Evolutionary conservation across 352 stramenopile species (phyloP).

Genomic region (Globisporangium camurandrum): DNA sequence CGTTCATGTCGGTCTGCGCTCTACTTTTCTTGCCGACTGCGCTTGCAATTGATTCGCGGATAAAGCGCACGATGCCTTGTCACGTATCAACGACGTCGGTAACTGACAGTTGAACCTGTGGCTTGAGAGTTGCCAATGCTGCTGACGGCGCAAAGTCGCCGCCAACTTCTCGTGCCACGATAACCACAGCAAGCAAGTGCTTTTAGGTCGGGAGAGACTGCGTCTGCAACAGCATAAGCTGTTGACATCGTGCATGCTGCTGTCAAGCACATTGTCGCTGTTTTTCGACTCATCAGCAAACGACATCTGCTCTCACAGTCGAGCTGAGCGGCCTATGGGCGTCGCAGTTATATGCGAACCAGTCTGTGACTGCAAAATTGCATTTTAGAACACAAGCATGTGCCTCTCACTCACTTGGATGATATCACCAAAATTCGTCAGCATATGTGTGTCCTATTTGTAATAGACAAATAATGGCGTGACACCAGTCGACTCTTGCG

Average conservation of each 20-base stretch:
- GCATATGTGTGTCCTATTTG: background rate
- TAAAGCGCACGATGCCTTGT: background rate
- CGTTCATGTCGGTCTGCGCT: constrained; percentile 13
- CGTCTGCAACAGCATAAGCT: too few species aligned
- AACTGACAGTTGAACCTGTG: background rate
- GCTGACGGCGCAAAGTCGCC: background rate
- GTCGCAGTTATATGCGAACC: too few species aligned
- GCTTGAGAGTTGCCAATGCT: background rate
- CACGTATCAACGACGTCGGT: background rate
- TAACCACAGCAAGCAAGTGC: too few species aligned
- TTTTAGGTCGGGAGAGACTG: too few species aligned
- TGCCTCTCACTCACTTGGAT: background rate
- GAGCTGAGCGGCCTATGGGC: too few species aligned
- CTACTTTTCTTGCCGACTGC: constrained; percentile 8
- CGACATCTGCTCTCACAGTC: background rate
- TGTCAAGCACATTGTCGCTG: too few species aligned
- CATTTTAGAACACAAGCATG: too few species aligned
- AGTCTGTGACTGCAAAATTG: too few species aligned
- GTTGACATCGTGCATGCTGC: too few species aligned
- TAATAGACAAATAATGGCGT: background rate
- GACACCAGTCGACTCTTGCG: background rate
- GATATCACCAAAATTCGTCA: background rate
- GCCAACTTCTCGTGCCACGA: too few species aligned
- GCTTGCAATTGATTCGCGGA: constrained; percentile 12
- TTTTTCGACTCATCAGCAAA: too few species aligned